Conservation (phyloP, 1,284 basidiomycete species). For the Puccinia sorghi region DNA sequence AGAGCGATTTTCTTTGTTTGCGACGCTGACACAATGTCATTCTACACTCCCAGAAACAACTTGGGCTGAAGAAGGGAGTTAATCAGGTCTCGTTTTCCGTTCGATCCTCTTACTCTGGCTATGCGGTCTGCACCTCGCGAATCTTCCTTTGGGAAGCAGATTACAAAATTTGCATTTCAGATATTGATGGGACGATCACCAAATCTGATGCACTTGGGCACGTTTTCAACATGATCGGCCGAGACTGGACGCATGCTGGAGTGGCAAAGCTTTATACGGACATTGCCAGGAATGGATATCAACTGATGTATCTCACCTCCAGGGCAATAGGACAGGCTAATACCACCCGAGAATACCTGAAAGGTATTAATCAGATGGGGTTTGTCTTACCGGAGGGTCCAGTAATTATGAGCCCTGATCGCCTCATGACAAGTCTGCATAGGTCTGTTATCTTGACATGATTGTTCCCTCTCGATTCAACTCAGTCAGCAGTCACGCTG, state of each 20-base stretch:
- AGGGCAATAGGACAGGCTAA: slow-evolving; percentile 98
- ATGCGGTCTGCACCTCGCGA: slow-evolving; percentile 81
- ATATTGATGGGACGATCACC: slow-evolving; percentile 99
- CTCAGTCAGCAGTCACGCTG: neutral
- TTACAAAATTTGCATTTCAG: slow-evolving; percentile 88
- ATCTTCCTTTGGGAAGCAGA: slow-evolving; percentile 94
- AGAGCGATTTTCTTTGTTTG: neutral
- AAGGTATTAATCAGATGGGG: slow-evolving; percentile 90
- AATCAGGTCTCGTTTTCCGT: slow-evolving; percentile 94
- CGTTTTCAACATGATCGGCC: slow-evolving; percentile 95
- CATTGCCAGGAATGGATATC: slow-evolving; percentile 91
- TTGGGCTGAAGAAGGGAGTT: slow-evolving; percentile 81
- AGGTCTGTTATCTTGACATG: slow-evolving; percentile 63
- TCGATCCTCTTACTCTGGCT: slow-evolving; percentile 75
- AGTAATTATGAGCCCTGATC: slow-evolving; percentile 98
- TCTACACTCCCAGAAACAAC: slow-evolving; percentile 66
- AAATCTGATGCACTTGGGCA: slow-evolving; percentile 97
- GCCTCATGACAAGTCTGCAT: slow-evolving; percentile 90
- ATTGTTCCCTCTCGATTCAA: neutral
- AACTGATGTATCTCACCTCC: slow-evolving; percentile 96
- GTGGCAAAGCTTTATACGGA: slow-evolving; percentile 99
- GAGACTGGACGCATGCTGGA: slow-evolving; percentile 99
- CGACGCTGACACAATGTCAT: slow-evolving; percentile 6
- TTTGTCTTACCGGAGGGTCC: slow-evolving; percentile 96
- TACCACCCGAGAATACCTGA: slow-evolving; percentile 91